A percentile compares a stretch with the other conserved stretches of the same genome.
Conservation (phyloP, 257 asterid species). For the Nicotiana otophora region DNA sequence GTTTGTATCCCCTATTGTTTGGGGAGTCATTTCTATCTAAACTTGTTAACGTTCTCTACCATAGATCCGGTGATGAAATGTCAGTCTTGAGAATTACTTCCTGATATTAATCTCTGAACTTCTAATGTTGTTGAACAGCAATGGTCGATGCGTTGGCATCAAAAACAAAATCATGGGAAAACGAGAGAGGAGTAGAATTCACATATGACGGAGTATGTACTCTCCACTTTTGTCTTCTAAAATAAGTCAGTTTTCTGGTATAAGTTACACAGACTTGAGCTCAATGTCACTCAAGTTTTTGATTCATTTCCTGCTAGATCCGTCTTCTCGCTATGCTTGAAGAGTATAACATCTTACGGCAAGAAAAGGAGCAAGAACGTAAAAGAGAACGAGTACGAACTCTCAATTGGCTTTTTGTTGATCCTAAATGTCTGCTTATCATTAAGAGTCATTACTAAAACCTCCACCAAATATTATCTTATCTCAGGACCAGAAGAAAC, state of each 20-base stretch:
- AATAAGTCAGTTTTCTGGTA: background rate
- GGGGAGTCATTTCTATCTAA: background rate
- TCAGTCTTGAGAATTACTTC: background rate
- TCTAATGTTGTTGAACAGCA: conserved; percentile 35
- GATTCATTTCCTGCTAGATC: conserved; percentile 36
- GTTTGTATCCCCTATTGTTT: background rate
- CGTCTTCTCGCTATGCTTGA: conserved; percentile 86
- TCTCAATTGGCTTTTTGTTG: background rate
- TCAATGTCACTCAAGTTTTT: background rate
- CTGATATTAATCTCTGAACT: background rate
- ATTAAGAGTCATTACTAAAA: background rate
- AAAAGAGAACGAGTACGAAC: conserved; percentile 75
- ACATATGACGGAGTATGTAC: conserved; percentile 81
- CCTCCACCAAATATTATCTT: background rate
- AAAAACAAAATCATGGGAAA: conserved; percentile 78
- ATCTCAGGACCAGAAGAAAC: conserved; percentile 70
- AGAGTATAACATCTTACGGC: conserved; percentile 57
- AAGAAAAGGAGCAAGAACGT: conserved; percentile 84
- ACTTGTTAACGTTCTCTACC: background rate
- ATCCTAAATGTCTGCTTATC: background rate
- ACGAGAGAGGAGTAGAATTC: conserved; percentile 71
- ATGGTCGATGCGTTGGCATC: conserved; percentile 88
- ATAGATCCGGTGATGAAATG: background rate
- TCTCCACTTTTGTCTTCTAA: background rate
- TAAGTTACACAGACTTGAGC: background rate